These are phyloP conservation scores for Neurospora sp. DNA, from an alignment of 2,329 filamentous ascomycete species.

Conservation along the genomic window DNA sequence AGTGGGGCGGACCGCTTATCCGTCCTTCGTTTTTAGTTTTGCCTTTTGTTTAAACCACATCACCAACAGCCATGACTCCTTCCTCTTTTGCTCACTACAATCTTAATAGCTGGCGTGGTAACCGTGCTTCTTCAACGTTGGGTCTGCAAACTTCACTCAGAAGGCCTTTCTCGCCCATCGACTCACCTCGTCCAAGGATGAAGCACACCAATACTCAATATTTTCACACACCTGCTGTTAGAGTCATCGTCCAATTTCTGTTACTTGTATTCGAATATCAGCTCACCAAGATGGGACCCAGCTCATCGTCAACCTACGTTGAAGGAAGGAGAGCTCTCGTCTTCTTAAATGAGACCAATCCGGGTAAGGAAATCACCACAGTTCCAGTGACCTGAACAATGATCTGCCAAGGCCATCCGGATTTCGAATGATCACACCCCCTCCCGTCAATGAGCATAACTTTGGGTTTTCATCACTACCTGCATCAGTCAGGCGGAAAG, in stretches of 20 bases:
- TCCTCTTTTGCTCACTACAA: not conserved
- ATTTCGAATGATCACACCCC: not conserved
- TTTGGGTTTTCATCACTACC: not conserved
- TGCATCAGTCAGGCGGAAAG: not conserved
- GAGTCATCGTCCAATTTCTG: not conserved
- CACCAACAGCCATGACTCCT: not conserved
- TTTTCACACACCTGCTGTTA: too few relatives aligned
- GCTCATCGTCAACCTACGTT: not conserved
- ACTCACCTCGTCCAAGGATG: too few relatives aligned
- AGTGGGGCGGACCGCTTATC: not conserved
- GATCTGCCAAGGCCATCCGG: not conserved
- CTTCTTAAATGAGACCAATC: not conserved
- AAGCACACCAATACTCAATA: too few relatives aligned
- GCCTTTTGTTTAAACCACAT: not conserved
- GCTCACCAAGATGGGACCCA: not conserved
- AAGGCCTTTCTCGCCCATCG: not conserved
- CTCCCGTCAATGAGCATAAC: not conserved
- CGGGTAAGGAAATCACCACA: not conserved
- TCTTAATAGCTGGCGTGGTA: not conserved
- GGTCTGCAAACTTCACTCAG: not conserved
- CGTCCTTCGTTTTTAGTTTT: too few relatives aligned
- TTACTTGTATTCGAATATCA: not conserved
- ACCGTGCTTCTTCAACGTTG: not conserved
- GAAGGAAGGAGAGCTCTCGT: not conserved
- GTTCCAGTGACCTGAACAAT: not conserved